Percentiles rank a stretch among this genome's conserved stretches.
These are phyloP conservation scores for Diaporthe citrichinensis DNA, from an alignment of 2,329 filamentous ascomycete species.

Conservation along the genomic window DNA sequence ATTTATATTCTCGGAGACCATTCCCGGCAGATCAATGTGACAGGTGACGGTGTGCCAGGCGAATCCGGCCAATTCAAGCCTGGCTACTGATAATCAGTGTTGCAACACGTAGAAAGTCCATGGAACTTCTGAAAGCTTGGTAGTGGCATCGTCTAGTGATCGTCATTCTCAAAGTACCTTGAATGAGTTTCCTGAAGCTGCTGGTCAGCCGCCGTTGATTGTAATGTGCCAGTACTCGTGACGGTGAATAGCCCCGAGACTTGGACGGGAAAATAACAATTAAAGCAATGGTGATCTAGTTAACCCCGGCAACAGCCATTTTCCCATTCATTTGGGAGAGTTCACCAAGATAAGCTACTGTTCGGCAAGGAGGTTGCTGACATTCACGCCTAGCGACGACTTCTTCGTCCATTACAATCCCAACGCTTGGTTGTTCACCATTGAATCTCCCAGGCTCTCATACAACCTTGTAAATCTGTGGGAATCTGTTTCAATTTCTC, in stretches of 20 bases:
- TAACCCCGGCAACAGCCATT: neutral
- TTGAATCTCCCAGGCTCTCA: too few species aligned
- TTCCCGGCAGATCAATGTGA: slow-evolving; percentile 18
- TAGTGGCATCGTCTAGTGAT: neutral
- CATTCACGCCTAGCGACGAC: neutral
- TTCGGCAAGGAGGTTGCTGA: neutral
- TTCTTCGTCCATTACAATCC: too few species aligned
- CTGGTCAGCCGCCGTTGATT: neutral
- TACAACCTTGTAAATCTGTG: neutral
- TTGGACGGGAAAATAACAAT: neutral
- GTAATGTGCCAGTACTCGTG: neutral
- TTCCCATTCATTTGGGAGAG: too few species aligned
- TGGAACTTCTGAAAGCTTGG: neutral
- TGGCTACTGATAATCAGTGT: neutral
- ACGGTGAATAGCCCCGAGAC: neutral
- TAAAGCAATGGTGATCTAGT: neutral
- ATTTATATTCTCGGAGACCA: slow-evolving; percentile 1
- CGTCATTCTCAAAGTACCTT: neutral
- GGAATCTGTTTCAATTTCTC: neutral
- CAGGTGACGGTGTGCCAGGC: neutral
- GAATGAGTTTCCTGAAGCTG: neutral
- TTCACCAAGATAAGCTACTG: neutral
- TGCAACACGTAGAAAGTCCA: neutral
- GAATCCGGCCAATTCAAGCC: too few species aligned
- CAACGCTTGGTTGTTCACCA: neutral